Base-by-base conservation (phyloP, 768 basidiomycete genomes). In the Tylopilus rubrobrunneus region DNA sequence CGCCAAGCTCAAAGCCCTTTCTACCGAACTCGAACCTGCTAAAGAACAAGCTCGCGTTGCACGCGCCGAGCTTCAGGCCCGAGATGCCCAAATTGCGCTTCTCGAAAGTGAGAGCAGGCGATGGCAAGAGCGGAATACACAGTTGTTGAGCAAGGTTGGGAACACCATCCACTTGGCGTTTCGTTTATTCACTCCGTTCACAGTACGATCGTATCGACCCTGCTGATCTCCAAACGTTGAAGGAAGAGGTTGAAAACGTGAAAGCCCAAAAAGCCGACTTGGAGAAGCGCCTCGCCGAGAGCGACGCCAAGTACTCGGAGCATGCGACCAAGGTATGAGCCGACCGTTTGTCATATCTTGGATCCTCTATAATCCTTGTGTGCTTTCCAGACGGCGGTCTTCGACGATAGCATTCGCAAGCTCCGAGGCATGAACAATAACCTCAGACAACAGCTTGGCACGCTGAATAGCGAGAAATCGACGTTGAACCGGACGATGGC, bases 151-250 rank as follows among this genome's bases (percentile, higher is more conserved):
- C 72, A 94, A 94, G 79, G 89, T 88, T 0, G 3, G 56, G 70
- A 44, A 21, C 12, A 51, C n/a, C 17, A 8, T 2, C n/a, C 8
- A 1, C 1, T 15, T 14, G 19, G 17, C 5, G 2, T 37, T 11
- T 19, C 28, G 36, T 48, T 36, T 23, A 29, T 62, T 23, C 48
- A 53, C 36, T 29, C 27, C 0, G 21, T 55, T 4, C 56, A 25
- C 37, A 91, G 88, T 92, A 92, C 63, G 90, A 94, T 61, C 88
- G 92, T 43, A 86, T 90, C 59, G 92, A 93, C 66, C 91, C 92
- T 17, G 83, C 86, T 3, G 92, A 94, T 62, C 75, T 93, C 36
- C 88, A 92, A 62, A 76, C 79, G 7, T 76, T 94, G 50, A 89
- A 85, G 68, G 86, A 87, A 23, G 85, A 92, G 64, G 79, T 88